phyloP scores from a whole-genome alignment of 495 filamentous ascomycete species.

The Penicillium malachiteum region DNA sequence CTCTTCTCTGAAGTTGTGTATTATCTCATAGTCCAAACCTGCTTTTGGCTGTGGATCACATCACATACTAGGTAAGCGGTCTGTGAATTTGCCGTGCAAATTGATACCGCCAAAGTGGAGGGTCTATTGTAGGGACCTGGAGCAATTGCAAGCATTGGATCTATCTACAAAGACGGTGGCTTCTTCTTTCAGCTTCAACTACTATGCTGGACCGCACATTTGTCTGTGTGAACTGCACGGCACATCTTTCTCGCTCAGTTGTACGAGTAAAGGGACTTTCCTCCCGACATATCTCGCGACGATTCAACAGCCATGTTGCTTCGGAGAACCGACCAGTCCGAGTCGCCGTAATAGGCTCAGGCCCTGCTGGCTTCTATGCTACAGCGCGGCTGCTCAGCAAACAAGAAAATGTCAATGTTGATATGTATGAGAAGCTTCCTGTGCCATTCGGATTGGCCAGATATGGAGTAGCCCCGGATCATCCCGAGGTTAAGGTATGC shows the following conservation, averaged over 20 bases:
- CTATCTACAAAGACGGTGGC: too few species aligned
- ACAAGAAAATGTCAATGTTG: conserved; percentile 68
- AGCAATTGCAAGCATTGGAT: too few species aligned
- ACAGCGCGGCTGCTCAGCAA: conserved; percentile 78
- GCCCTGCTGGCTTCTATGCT: conserved; percentile 94
- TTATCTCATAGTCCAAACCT: too few species aligned
- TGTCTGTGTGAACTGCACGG: conserved; percentile 37
- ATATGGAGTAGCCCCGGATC: conserved; percentile 94
- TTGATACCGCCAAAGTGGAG: too few species aligned
- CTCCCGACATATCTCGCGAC: conserved; percentile 14
- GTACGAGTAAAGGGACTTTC: conserved; percentile 3
- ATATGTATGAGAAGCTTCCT: conserved; percentile 95
- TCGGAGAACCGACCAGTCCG: conserved; percentile 58
- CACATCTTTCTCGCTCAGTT: conserved; percentile 14
- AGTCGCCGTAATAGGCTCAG: conserved; percentile 89
- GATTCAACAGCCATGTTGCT: conserved; percentile 33
- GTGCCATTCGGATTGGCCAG: conserved; percentile 90
- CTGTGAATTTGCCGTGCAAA: too few species aligned
- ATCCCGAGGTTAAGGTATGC: conserved; percentile 93
- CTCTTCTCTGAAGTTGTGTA: too few species aligned
- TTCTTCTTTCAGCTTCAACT: not conserved
- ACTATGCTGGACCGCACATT: conserved; percentile 34
- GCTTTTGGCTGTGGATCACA: too few species aligned
- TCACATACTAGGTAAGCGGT: too few species aligned
- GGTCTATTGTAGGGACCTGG: too few species aligned